Percentiles rank a stretch among this genome's conserved stretches.
phyloP scores from a whole-genome alignment of 305 asterid genomes.

The Fraxinus xanthoxyloides region DNA sequence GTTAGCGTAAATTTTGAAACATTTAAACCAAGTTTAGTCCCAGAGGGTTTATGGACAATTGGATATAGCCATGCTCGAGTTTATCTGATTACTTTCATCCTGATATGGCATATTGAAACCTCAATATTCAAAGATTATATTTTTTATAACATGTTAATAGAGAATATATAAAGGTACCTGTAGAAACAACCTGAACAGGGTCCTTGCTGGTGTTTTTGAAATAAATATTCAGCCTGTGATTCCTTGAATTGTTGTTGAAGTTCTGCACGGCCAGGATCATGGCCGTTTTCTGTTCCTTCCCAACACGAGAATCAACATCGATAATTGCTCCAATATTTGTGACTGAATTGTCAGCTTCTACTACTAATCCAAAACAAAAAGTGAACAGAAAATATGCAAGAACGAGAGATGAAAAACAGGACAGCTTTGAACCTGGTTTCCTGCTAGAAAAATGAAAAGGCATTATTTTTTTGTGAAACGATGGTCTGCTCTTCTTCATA shows the following conservation, averaged over 20 bases:
- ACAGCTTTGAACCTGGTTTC: neutral
- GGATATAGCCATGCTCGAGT: no score
- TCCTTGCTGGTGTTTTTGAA: slow-evolving; percentile 23
- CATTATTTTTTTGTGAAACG: neutral
- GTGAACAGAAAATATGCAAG: slow-evolving; percentile 5
- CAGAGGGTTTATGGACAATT: no score
- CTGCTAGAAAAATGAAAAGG: neutral
- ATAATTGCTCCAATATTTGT: slow-evolving; percentile 35
- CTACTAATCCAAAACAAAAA: neutral
- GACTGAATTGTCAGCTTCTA: slow-evolving; percentile 4
- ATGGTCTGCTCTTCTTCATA: neutral
- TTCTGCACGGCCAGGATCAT: slow-evolving; percentile 28
- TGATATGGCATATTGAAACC: neutral
- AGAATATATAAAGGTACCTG: slow-evolving; percentile 14
- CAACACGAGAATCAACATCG: slow-evolving; percentile 33
- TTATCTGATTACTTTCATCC: no score
- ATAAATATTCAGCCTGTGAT: slow-evolving; percentile 25
- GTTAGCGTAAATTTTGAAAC: neutral
- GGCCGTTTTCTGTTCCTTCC: slow-evolving; percentile 38
- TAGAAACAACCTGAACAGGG: slow-evolving; percentile 31
- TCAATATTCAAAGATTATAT: neutral
- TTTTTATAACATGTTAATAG: neutral
- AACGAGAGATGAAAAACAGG: neutral
- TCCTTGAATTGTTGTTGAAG: slow-evolving; percentile 21
- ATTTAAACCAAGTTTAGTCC: no score